Base-by-base conservation (phyloP, 495 filamentous ascomycete species). In the Aspergillus incahuasiensis region DNA sequence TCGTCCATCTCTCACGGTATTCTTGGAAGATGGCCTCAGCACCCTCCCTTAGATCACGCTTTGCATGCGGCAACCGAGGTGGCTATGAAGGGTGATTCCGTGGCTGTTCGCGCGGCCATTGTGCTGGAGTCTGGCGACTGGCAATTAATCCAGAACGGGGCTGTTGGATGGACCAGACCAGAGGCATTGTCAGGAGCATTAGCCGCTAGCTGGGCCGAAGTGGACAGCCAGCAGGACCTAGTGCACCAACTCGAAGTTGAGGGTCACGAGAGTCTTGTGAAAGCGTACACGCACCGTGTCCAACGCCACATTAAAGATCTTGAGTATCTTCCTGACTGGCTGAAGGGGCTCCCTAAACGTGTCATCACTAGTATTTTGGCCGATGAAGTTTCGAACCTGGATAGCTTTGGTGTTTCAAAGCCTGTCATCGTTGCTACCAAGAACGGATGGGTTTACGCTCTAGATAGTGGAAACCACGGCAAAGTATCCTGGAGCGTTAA, bases 391-490 rank as follows among this genome's bases (percentile, higher is more conserved):
- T 73, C 86, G 30, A 74, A 77, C 12, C 74, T 86, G 12, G 90
- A 97, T 64, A 84, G 80, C 64, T 97, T 97, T 66, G 94, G 92
- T 24, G 89, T 96, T 64, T 81, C 85, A 56, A 96, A 95, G 68
- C 73, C 92, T 30, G 81, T 87, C 6, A 76, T 96, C 57, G 77
- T 95, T 42, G 92, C 89, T 6, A 96, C 92, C 7, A 78, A 84
- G 55, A 83, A 82, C 52, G 92, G 92, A 8, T 83, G 88, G 49
- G 68, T 97, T 7, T 88, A 88, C 55, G 87, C 84, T 7, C 76
- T 98, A 30, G 85, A 96, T 64, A 79, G 84, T 35, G 90, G 87
- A 7, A 86, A 84, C 45, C 79, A 86, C 35, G 91, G 90, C 6
- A 75, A 76, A 20, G 73, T 95, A n/a, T 71, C 87, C 9, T 97